A percentile compares a stretch with the other conserved stretches of the same genome.
These are phyloP conservation scores for Picea abies DNA, from an alignment of 83 land plant species.

Conservation along the genomic window DNA sequence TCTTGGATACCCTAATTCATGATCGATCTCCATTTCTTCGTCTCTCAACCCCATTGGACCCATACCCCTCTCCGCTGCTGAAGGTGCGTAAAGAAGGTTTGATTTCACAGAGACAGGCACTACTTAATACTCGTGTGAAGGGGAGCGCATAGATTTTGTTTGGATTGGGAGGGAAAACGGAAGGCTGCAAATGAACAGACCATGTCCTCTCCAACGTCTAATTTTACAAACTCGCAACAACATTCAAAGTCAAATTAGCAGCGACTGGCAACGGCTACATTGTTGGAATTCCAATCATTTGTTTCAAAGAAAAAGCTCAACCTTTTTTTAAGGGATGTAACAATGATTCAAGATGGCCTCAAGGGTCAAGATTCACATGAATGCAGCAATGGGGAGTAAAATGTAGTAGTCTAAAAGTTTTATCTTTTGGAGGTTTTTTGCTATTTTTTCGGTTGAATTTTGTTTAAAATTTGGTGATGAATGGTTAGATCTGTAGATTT, in stretches of 20 bases:
- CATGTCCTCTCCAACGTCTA: neutral
- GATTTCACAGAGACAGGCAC: neutral
- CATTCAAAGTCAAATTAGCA: neutral
- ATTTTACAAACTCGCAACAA: neutral
- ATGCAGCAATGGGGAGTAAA: too few relatives aligned
- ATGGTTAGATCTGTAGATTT: too few relatives aligned
- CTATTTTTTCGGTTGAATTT: too few relatives aligned
- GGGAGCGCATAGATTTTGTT: neutral
- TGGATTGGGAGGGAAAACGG: neutral
- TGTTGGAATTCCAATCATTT: neutral
- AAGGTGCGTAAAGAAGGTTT: neutral
- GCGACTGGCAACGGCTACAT: conserved; percentile 12
- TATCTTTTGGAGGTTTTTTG: too few relatives aligned
- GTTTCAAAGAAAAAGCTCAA: too few relatives aligned
- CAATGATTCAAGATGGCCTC: too few relatives aligned
- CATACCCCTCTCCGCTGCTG: neutral
- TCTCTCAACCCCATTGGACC: conserved; percentile 31
- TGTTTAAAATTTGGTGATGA: too few relatives aligned
- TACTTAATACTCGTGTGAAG: neutral
- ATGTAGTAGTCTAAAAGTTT: too few relatives aligned
- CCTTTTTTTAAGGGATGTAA: too few relatives aligned
- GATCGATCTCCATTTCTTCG: conserved; percentile 73
- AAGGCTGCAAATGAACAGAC: neutral
- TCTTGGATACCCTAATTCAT: conserved; percentile 74
- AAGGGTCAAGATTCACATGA: too few relatives aligned